phyloP scores from a whole-genome alignment of 192 early-diverging fungal genomes.

The Rhizoclosmatium globosum region DNA sequence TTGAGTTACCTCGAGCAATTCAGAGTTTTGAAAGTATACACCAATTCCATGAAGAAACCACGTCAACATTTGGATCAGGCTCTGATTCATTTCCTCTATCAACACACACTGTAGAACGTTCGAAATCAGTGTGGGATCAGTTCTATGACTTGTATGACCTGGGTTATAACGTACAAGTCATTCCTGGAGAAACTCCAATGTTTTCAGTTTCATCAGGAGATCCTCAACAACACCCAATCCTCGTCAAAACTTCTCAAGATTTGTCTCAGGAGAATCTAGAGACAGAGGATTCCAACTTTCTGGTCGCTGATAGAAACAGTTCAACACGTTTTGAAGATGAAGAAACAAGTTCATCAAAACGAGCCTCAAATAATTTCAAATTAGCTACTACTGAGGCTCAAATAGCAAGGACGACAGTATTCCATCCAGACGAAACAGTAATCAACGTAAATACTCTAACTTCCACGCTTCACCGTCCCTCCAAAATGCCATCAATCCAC shows the following conservation, averaged over 20 bases:
- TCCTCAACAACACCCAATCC: not conserved
- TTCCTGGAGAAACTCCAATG: conserved; percentile 1
- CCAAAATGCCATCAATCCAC: conserved; percentile 2
- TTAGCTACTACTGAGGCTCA: not conserved
- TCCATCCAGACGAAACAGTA: not conserved
- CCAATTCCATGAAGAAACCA: no score
- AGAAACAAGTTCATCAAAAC: not conserved
- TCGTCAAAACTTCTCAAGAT: not conserved
- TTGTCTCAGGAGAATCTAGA: not conserved
- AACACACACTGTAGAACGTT: not conserved
- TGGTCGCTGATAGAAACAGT: not conserved
- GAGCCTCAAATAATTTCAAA: not conserved
- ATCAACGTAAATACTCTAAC: not conserved
- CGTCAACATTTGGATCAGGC: no score
- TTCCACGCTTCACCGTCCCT: not conserved
- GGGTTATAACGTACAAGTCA: conserved; percentile 12
- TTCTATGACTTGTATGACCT: conserved; percentile 25
- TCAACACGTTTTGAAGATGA: not conserved
- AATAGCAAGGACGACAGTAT: not conserved
- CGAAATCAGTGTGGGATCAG: not conserved
- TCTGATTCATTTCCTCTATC: no score
- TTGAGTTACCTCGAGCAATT: no score
- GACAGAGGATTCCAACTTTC: not conserved
- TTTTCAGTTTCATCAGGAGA: not conserved
- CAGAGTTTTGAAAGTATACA: no score